Evolutionary conservation across 306 rosid species (phyloP).

Genomic region (Ziziphus jujuba): DNA sequence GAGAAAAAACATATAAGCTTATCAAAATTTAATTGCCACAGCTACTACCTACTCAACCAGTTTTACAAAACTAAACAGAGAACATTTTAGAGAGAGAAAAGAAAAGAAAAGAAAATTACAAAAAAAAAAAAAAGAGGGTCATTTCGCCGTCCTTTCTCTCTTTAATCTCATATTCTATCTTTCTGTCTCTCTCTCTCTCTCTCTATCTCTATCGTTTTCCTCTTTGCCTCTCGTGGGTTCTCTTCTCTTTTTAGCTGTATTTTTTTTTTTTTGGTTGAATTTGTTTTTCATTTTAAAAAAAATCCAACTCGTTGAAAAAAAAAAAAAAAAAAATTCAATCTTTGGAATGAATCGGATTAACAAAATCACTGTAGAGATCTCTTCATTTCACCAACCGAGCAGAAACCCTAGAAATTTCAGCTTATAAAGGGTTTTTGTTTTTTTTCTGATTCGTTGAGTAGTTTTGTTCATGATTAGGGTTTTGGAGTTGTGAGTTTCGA

Average conservation of each 20-base stretch:
- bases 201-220: constrained; percentile 17
- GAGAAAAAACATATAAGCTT: too few relatives aligned
- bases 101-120: too few relatives aligned
- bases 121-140: too few relatives aligned
- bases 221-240: constrained; percentile 60
- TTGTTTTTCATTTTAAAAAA: constrained; percentile 2
- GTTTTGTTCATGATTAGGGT: constrained; percentile 9
- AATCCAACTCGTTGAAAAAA: constrained; percentile 31
- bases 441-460: not conserved
- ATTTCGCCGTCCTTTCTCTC: too few relatives aligned
- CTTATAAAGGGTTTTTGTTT: constrained; percentile 24
- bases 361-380: constrained; percentile 45
- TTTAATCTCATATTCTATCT: too few relatives aligned
- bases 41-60: too few relatives aligned
- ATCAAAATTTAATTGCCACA: too few relatives aligned
- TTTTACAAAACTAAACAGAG: too few relatives aligned
- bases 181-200: too few relatives aligned
- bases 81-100: too few relatives aligned
- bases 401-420: constrained; percentile 35
- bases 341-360: constrained; percentile 23
- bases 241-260: constrained; percentile 30
- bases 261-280: constrained; percentile 2
- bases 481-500: constrained; percentile 26
- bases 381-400: constrained; percentile 26
- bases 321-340: not conserved